phyloP scores from a whole-genome alignment of 306 rosid species.

The Lathyrus sativus region DNA sequence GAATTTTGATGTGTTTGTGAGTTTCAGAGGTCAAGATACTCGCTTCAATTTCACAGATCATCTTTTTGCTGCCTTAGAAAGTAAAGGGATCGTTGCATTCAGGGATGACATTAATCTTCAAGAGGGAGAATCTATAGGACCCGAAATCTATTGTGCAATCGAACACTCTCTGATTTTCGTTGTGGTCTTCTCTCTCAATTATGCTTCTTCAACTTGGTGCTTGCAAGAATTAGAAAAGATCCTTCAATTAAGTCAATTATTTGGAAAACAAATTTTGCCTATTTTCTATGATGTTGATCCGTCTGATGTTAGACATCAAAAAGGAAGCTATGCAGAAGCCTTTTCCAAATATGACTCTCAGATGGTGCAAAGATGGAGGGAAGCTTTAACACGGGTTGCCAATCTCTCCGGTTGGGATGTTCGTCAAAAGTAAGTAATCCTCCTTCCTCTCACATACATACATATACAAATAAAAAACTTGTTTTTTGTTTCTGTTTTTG shows the following conservation, averaged over 20 bases:
- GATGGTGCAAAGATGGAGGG: not conserved
- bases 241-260: too few species aligned
- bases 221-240: not conserved
- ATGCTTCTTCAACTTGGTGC: not conserved
- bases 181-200: not conserved
- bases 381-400: too few species aligned
- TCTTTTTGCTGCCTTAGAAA: too few species aligned
- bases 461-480: too few species aligned
- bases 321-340: not conserved
- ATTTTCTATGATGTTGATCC: slow-evolving; percentile 7
- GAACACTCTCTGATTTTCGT: not conserved
- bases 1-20: too few species aligned
- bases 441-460: too few species aligned
- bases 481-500: too few species aligned
- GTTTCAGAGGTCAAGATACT: too few species aligned
- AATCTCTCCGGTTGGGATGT: not conserved
- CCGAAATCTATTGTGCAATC: not conserved
- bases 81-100: too few species aligned
- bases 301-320: not conserved
- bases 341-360: not conserved
- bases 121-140: not conserved
- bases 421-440: not conserved
- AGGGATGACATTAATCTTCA: too few species aligned
- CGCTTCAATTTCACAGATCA: too few species aligned
- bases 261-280: not conserved